Percentiles rank a stretch among this genome's conserved stretches.
Conservation (phyloP, 768 basidiomycete genomes). For the Lactarius quietus region DNA sequence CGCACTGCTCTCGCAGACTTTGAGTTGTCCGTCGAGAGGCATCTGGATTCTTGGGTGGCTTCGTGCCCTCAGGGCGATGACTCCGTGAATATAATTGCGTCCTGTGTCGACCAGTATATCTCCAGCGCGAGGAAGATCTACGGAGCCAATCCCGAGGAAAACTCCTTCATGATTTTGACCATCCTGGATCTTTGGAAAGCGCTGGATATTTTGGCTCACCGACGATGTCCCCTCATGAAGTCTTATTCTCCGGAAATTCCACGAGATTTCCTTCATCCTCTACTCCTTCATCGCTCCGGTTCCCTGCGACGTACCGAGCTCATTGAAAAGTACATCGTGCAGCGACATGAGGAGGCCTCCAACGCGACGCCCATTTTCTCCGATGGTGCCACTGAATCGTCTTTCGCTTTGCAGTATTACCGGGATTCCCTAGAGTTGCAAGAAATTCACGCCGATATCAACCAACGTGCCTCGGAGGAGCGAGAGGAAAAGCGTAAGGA, state of each 20-base stretch:
- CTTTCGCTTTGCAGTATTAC: background rate
- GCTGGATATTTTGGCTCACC: background rate
- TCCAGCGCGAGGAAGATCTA: background rate
- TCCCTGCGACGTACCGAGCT: too few species aligned
- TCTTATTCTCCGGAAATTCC: too few species aligned
- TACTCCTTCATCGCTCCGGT: too few species aligned
- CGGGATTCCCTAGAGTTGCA: background rate
- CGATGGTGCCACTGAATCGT: background rate
- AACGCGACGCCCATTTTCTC: background rate
- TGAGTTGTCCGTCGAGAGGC: background rate
- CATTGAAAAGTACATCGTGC: too few species aligned
- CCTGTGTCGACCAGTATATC: constrained; percentile 11
- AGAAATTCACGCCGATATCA: background rate
- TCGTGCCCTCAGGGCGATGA: background rate
- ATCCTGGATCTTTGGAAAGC: constrained; percentile 47
- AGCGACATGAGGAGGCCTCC: too few species aligned
- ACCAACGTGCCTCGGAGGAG: background rate
- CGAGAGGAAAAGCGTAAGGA: background rate
- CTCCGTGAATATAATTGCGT: background rate
- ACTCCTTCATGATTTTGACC: constrained; percentile 24
- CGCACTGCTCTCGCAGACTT: background rate
- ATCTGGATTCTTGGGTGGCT: background rate
- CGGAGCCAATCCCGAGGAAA: constrained; percentile 5
- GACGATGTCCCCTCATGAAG: background rate
- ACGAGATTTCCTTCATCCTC: too few species aligned